Conservation (phyloP, 2,329 filamentous ascomycete genomes). For the Cryphonectria carpinicola region DNA sequence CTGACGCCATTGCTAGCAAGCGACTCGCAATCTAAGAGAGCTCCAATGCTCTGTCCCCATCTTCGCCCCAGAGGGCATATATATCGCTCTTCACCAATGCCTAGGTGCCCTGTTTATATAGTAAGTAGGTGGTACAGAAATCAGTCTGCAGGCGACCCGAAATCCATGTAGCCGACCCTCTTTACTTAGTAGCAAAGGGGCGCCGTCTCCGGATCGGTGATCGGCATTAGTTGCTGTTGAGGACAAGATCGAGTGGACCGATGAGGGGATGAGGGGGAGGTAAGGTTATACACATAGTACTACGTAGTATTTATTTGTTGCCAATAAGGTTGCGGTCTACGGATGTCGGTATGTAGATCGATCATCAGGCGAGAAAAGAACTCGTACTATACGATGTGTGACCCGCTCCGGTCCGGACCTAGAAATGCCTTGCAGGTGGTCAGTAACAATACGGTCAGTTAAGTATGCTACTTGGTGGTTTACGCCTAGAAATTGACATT, state of each 20-base stretch:
- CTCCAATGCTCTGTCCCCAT: neutral
- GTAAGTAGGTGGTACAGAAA: too few species aligned
- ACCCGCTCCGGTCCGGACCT: neutral
- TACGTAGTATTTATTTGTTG: neutral
- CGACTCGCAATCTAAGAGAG: neutral
- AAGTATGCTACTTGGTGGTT: neutral
- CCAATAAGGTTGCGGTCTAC: neutral
- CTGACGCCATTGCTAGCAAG: neutral
- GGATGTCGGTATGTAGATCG: neutral
- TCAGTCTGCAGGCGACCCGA: too few species aligned
- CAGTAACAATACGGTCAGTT: neutral
- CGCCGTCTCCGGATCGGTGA: neutral
- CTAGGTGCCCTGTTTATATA: neutral
- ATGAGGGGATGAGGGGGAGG: neutral
- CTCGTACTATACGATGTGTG: too few species aligned
- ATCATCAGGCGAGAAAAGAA: neutral
- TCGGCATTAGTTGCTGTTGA: neutral
- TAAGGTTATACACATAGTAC: neutral
- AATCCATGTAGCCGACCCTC: too few species aligned
- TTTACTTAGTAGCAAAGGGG: neutral
- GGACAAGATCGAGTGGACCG: neutral
- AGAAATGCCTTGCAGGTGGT: neutral
- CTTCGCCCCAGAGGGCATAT: neutral
- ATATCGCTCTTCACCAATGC: neutral
- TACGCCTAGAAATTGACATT: too few species aligned